Conservation (phyloP, 768 basidiomycete species). For the Psilocybe sp. region DNA sequence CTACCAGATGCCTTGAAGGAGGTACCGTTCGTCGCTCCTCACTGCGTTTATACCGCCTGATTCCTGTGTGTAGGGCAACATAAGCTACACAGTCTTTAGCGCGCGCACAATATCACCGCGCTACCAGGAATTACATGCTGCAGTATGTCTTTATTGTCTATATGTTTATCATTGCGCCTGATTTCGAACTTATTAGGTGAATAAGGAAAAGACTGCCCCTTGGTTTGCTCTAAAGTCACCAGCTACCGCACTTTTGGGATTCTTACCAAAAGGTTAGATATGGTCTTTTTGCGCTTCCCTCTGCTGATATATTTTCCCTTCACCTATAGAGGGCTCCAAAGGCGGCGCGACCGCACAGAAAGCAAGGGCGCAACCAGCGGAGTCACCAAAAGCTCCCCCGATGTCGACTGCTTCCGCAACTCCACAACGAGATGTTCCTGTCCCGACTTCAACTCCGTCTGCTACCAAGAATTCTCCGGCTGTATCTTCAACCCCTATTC, state of each 20-base stretch:
- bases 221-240: constrained; percentile 55
- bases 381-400: too few species aligned
- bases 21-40: constrained; percentile 29
- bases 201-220: constrained; percentile 29
- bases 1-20: constrained; percentile 61
- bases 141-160: constrained; percentile 31
- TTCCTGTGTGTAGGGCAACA: constrained; percentile 45
- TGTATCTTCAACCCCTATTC: neutral
- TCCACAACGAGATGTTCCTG: too few species aligned
- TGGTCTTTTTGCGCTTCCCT: too few species aligned
- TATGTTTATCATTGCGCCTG: neutral
- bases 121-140: constrained; percentile 48
- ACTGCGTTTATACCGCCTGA: neutral
- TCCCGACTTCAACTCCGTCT: too few species aligned
- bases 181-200: constrained; percentile 6
- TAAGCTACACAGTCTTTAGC: constrained; percentile 51
- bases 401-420: too few species aligned
- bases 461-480: too few species aligned
- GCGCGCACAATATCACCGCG: constrained; percentile 40
- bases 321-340: too few species aligned
- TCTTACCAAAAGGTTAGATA: constrained; percentile 34
- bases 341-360: too few species aligned
- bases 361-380: too few species aligned
- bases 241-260: constrained; percentile 45
- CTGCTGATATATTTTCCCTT: too few species aligned